Base-by-base conservation (phyloP, 2,329 filamentous ascomycete species). In the Rutstroemia sp. region DNA sequence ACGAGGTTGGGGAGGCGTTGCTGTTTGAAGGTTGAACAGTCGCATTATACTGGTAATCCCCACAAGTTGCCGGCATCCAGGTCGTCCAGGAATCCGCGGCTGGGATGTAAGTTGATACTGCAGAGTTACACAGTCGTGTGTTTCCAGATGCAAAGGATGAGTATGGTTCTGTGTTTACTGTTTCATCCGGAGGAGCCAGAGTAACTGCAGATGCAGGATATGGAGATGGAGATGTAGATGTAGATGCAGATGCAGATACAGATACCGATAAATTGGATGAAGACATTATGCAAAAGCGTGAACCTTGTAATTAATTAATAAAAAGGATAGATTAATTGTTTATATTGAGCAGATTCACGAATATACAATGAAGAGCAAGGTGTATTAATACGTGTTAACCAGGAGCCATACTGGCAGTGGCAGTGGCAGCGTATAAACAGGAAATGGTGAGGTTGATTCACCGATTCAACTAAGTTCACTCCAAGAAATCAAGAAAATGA, bases 1-100 rank as follows among this genome's bases (percentile, higher is more conserved):
- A 14, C n/a, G 27, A 23, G 17, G 48, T 21, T 23, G n/a, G n/a
- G 14, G 16, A 16, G 14, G 23, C 16, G 34, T 25, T 38, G 21
- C 16, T 48, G 16, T 14, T 34, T 14, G 30, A n/a, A 39, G 21
- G 10, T 27, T n/a, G 9, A 17, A 25, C 21, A 2, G 30, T 42
- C 5, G 48, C 34, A 38, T 39, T 49, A 30, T 30, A 30, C 27
- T 30, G 7, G 23, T 51, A 51, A 10, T 44, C 19, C 34, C 41
- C 45, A 9, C 54, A 51, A 45, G 48, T 56, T 30, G 54, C 48
- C 9, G 54, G 27, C 25, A 42, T 56, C 19, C 44, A 56, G 14
- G 54, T 51, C 8, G 48, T 47, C 47, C 54, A 56, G 8, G 48
- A 51, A 34, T 17, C n/a, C 23, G 41, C 45, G 30, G 41, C 47